Evolutionary conservation across 768 basidiomycete genomes (phyloP).

Genomic region (Multifurca ochricompacta): DNA sequence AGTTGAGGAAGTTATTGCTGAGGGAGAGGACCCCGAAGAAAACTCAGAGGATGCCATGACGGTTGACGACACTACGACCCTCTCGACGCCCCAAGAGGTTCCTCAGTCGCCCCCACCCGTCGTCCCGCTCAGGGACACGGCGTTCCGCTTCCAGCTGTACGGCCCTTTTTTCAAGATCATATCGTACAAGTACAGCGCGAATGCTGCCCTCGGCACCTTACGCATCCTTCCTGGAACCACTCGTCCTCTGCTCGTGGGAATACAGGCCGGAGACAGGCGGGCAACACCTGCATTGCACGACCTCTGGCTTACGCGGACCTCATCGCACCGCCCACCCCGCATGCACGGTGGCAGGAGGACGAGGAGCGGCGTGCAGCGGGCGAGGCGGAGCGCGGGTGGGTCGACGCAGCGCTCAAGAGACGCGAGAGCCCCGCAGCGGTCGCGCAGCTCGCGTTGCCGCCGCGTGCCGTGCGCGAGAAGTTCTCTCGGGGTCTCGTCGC

Average conservation of each 20-base stretch:
- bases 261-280: slow-evolving; percentile 12
- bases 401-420: slow-evolving; percentile 5
- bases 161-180: slow-evolving; percentile 17
- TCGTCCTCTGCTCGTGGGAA: slow-evolving; percentile 11
- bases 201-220: neutral
- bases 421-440: slow-evolving; percentile 15
- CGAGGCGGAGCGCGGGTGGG: slow-evolving; percentile 20
- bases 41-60: slow-evolving; percentile 9
- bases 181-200: slow-evolving; percentile 13
- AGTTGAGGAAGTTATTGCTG: neutral
- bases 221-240: slow-evolving; percentile 15
- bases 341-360: slow-evolving; percentile 17
- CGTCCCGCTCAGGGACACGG: slow-evolving; percentile 14
- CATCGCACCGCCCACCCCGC: slow-evolving; percentile 3
- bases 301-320: slow-evolving; percentile 18
- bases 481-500: slow-evolving; percentile 9
- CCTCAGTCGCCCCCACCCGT: neutral
- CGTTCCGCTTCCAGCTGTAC: slow-evolving; percentile 21
- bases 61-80: neutral
- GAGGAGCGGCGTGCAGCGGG: slow-evolving; percentile 13
- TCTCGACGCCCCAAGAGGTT: neutral
- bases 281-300: slow-evolving; percentile 11
- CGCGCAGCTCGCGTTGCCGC: slow-evolving; percentile 12
- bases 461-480: slow-evolving; percentile 8
- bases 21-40: neutral